phyloP scores from a whole-genome alignment of 2,329 filamentous ascomycete species.

The Paraphaeosphaeria minitans region DNA sequence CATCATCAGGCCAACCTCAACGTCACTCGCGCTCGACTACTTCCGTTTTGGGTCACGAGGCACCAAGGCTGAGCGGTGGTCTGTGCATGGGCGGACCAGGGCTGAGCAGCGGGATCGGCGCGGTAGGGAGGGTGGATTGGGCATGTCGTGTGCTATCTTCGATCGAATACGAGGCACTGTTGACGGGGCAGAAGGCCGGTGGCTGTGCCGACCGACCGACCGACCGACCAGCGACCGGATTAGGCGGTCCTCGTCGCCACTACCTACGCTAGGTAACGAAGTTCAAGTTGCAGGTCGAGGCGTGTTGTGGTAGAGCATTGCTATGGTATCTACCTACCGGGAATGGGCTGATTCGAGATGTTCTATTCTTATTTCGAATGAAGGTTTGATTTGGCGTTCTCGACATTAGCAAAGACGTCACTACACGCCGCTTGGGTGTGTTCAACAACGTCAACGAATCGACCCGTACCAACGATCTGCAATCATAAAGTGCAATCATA shows the following conservation, averaged over 20 bases:
- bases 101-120: not conserved
- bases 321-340: no score
- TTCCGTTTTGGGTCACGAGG: not conserved
- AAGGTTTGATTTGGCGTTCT: no score
- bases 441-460: no score
- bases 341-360: no score
- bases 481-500: no score
- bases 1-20: slow-evolving; percentile 3
- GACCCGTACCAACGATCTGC: no score
- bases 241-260: not conserved
- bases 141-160: not conserved
- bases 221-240: not conserved
- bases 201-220: not conserved
- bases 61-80: slow-evolving; percentile 4
- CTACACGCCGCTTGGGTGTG: no score
- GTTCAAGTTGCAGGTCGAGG: no score
- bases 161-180: not conserved
- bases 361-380: no score
- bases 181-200: not conserved
- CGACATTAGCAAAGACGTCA: no score
- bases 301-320: no score
- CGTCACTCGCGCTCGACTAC: slow-evolving; percentile 4
- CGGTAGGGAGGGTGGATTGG: not conserved
- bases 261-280: no score
- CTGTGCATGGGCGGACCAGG: not conserved